phyloP scores from a whole-genome alignment of 352 stramenopile species.

The Plasmopara halstedii region DNA sequence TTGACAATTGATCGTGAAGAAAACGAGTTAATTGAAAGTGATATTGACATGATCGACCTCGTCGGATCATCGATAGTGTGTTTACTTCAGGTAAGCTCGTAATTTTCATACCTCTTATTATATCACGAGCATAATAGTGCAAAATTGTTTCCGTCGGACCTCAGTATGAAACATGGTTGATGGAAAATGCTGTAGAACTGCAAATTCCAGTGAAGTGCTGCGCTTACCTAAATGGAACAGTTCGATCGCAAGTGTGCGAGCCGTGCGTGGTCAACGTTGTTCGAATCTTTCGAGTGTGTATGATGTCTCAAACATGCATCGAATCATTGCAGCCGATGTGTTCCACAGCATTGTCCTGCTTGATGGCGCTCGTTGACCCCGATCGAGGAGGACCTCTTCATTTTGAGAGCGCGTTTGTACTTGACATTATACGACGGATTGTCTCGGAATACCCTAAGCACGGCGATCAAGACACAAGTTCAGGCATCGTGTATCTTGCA shows the following conservation, averaged over 20 bases:
- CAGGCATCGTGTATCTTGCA: conserved; percentile 67
- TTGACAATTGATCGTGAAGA: conserved; percentile 57
- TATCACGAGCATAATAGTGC: too few relatives aligned
- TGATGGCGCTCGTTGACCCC: conserved; percentile 47
- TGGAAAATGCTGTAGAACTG: conserved; percentile 42
- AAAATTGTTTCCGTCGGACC: too few relatives aligned
- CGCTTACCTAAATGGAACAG: conserved; percentile 55
- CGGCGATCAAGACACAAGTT: conserved; percentile 42
- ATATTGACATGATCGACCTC: conserved; percentile 61
- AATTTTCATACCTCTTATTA: not conserved
- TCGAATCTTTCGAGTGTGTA: conserved; percentile 62
- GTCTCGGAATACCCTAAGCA: conserved; percentile 63
- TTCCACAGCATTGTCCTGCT: conserved; percentile 45
- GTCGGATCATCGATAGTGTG: conserved; percentile 76
- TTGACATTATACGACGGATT: conserved; percentile 74
- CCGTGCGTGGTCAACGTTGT: conserved; percentile 55
- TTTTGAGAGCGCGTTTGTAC: conserved; percentile 50
- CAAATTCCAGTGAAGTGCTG: conserved; percentile 64
- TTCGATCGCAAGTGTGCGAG: conserved; percentile 53
- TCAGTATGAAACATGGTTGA: conserved; percentile 58
- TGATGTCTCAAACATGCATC: conserved; percentile 46
- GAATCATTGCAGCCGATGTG: conserved; percentile 45
- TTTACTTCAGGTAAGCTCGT: conserved; percentile 44
- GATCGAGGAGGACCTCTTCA: conserved; percentile 43
- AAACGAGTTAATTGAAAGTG: conserved; percentile 53